phyloP scores from a whole-genome alignment of 768 basidiomycete species.

The Suillus discolor region DNA sequence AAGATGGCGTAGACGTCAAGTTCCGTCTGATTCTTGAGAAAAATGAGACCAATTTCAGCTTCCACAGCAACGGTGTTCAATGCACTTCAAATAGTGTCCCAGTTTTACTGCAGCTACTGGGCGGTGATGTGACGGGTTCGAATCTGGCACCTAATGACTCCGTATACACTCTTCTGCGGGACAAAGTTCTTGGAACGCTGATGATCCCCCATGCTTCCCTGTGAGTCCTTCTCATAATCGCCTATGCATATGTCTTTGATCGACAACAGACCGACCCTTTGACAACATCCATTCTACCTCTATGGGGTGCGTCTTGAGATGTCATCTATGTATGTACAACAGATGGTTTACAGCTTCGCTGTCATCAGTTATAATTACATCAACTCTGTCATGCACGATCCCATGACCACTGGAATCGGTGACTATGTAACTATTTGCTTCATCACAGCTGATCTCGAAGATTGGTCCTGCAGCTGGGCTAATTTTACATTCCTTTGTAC shows the following conservation, averaged over 20 bases:
- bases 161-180: constrained; percentile 45
- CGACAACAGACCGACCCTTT: neutral
- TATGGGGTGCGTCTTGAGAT: constrained; percentile 16
- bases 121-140: constrained; percentile 37
- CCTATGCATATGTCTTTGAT: neutral
- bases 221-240: neutral
- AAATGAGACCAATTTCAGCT: constrained; percentile 21
- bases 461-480: neutral
- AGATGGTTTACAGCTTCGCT: neutral
- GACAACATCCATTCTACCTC: constrained; percentile 27
- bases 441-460: neutral
- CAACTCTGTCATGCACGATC: neutral
- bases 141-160: constrained; percentile 41
- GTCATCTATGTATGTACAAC: neutral
- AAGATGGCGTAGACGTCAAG: constrained; percentile 29
- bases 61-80: constrained; percentile 33
- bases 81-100: constrained; percentile 42
- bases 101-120: constrained; percentile 48
- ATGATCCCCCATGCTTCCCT: constrained; percentile 11
- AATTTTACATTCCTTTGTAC: no score
- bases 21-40: constrained; percentile 37
- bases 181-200: constrained; percentile 34
- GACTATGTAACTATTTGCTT: neutral
- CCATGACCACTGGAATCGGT: neutral
- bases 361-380: neutral